Evolutionary conservation across 208 protist species (phyloP).

Genomic region (Acanthamoeba sp.): DNA sequence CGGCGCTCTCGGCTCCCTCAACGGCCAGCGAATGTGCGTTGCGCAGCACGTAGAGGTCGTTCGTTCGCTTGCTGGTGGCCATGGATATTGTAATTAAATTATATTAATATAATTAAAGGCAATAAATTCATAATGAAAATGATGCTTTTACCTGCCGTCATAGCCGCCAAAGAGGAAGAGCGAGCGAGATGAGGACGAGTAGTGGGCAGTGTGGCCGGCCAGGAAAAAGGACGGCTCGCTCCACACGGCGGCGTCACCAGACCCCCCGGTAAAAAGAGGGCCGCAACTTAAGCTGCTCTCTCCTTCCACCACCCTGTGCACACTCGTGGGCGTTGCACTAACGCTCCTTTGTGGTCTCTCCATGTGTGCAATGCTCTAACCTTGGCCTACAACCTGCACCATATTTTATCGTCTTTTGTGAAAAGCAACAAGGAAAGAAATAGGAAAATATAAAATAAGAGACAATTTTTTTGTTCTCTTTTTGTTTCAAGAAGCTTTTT

Average conservation of each 20-base stretch:
- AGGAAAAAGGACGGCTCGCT: conserved; percentile 28
- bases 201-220: neutral
- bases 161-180: conserved; percentile 46
- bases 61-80: neutral
- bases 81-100: neutral
- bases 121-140: neutral
- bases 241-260: neutral
- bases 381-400: too few species aligned
- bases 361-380: too few species aligned
- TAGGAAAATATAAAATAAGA: too few species aligned
- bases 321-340: too few species aligned
- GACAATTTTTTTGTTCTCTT: too few species aligned
- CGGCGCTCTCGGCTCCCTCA: conserved; percentile 30
- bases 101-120: neutral
- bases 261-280: neutral
- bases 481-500: too few species aligned
- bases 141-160: neutral
- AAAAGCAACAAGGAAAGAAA: too few species aligned
- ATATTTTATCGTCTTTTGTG: too few species aligned
- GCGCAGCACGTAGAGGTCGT: conserved; percentile 12
- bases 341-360: neutral
- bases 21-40: neutral
- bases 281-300: neutral
- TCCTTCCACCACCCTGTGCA: neutral
- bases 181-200: neutral